A percentile compares a stretch with the other conserved stretches of the same genome.
Conservation (phyloP, 306 rosid species). For the Arachis stenosperma region DNA sequence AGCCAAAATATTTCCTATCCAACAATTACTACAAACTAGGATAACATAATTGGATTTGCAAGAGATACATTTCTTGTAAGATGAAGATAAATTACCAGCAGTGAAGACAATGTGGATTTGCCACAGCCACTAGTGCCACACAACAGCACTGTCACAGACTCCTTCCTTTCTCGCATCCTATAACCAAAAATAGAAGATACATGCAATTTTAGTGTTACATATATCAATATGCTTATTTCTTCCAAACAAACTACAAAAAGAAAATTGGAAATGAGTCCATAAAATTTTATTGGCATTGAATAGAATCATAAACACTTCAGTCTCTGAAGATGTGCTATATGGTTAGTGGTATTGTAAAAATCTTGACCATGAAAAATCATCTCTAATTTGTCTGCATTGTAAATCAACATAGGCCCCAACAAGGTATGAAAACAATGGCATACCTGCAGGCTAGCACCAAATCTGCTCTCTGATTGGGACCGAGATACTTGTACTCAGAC, state of each 20-base stretch:
- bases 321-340: no score
- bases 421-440: slow-evolving; percentile 28
- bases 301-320: no score
- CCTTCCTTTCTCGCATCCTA: slow-evolving; percentile 93
- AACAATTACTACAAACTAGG: slow-evolving; percentile 38
- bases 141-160: slow-evolving; percentile 82
- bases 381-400: slow-evolving; percentile 6
- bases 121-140: slow-evolving; percentile 99
- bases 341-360: slow-evolving; percentile 3
- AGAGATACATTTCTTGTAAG: slow-evolving; percentile 30
- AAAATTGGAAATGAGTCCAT: no score
- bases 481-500: slow-evolving; percentile 88
- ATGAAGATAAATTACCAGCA: slow-evolving; percentile 68
- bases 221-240: no score
- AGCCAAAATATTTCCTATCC: slow-evolving; percentile 27
- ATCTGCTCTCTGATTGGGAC: slow-evolving; percentile 92
- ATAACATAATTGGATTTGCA: slow-evolving; percentile 33
- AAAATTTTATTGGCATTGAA: no score
- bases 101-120: slow-evolving; percentile 91
- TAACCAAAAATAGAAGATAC: slow-evolving; percentile 1
- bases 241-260: no score
- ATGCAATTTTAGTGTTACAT: no score
- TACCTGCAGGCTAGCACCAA: slow-evolving; percentile 90
- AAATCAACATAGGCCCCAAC: slow-evolving; percentile 18
- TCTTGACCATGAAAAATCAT: slow-evolving; percentile 25